A percentile compares a stretch with the other conserved stretches of the same genome.
Conservation (phyloP, 2,329 filamentous ascomycete species). For the Stromatinia cepivora region DNA sequence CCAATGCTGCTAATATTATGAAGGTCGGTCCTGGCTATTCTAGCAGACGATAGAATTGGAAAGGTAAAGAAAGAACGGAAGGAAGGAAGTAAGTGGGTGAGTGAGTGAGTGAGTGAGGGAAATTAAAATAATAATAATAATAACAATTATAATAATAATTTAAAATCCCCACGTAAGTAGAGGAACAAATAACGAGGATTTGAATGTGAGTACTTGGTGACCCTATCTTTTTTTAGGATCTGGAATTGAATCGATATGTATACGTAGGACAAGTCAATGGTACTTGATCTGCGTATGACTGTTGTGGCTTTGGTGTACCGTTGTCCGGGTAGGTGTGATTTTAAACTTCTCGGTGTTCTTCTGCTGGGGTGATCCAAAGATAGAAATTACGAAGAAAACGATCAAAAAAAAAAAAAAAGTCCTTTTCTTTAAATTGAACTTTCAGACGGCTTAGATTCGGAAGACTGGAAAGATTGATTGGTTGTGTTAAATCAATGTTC, state of each 20-base stretch:
- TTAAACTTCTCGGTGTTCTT: slow-evolving; percentile 3
- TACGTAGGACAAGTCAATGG: background rate
- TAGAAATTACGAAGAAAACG: slow-evolving; percentile 3
- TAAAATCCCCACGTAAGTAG: background rate
- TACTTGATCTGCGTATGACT: slow-evolving; percentile 16
- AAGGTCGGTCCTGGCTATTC: slow-evolving; percentile 14
- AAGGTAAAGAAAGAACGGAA: background rate
- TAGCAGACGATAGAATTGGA: background rate
- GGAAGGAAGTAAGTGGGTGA: background rate
- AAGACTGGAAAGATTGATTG: slow-evolving; percentile 8
- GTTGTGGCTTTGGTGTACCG: slow-evolving; percentile 17
- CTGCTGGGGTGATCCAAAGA: slow-evolving; percentile 16
- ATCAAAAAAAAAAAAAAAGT: background rate
- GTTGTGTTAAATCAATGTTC: background rate
- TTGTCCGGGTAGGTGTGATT: background rate
- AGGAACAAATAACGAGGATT: slow-evolving; percentile 7
- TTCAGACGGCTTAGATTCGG: background rate
- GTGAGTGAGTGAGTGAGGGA: background rate
- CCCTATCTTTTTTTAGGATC: background rate
- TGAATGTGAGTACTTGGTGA: slow-evolving; percentile 2
- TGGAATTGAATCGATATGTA: slow-evolving; percentile 15
- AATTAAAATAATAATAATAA: background rate
- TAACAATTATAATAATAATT: background rate
- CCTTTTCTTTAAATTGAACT: background rate
- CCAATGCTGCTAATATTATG: slow-evolving; percentile 16